Base-by-base conservation (phyloP, 768 basidiomycete genomes). In the Tricholoma flavovirens region DNA sequence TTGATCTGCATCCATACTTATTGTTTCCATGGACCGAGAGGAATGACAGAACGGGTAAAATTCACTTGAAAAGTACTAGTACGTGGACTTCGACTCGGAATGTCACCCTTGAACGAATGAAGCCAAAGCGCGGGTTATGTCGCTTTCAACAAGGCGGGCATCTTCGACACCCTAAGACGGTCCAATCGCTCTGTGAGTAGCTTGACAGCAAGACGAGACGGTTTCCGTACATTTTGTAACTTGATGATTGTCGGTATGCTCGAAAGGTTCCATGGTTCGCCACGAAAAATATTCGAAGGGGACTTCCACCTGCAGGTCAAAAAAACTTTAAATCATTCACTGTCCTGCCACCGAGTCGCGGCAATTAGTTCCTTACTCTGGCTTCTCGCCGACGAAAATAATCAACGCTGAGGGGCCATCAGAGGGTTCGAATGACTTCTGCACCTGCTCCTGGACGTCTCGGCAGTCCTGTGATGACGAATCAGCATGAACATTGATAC, bases 221-320 rank as follows among this genome's bases (percentile, higher is more conserved):
- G 38, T 7, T 24, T 24, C 73, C 81, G 60, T 64, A 88, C 88
- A 60, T 85, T 74, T 60, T 74, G 66, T 19, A 84, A 52, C 61
- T 77, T 82, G 49, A 90, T 74, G 55, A 91, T 79, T 6, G 89
- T 89, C 12, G 89, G 89, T 24, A 91, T 74, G 22, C 69, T 71
- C 15, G 66, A 68, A 48, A 90, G 64, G 4, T 78, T 74, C 83
- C 87, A 89, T 4, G 87, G 86, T 14, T 73, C 77, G 52, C 75
- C 75, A 55, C 87, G 83, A 64, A 82, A 87, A 2, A 75, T 61
- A 60, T 87, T 87, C 12, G 72, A 67, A 6, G 76, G 69, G 1
- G 74, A 64, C 70, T 83, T 90, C 89, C 88, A 91, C 64, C 89
- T 90, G 57, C n/a, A 15, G 8, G 33, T 56, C 15, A 29, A 49